Evolutionary conservation across 2,329 filamentous ascomycete genomes (phyloP).

Genomic region (Epichloe aotearoae): DNA sequence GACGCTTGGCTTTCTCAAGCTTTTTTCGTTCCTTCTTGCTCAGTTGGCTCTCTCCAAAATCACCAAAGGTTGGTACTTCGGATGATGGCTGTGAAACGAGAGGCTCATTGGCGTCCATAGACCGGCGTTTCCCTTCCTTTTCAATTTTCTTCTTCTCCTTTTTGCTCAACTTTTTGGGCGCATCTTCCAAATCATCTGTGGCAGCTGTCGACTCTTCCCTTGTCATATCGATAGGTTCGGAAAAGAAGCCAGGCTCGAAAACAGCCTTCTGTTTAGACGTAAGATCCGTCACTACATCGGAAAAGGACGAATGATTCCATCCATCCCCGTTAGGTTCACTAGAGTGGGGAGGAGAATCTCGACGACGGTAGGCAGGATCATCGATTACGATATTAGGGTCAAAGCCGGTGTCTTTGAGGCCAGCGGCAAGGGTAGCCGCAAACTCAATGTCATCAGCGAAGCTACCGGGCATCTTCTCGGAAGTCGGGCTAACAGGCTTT

Average conservation of each 20-base stretch:
- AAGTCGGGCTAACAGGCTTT: slow-evolving; percentile 36
- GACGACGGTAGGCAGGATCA: slow-evolving; percentile 47
- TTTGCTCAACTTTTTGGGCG: slow-evolving; percentile 26
- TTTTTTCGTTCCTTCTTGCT: slow-evolving; percentile 38
- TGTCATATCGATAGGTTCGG: slow-evolving; percentile 34
- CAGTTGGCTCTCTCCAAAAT: slow-evolving; percentile 16
- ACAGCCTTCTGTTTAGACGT: slow-evolving; percentile 7
- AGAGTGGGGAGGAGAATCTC: slow-evolving; percentile 50
- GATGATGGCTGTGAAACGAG: neutral
- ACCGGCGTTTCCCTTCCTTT: slow-evolving; percentile 23
- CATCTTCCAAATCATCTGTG: slow-evolving; percentile 13
- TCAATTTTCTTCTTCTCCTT: slow-evolving; percentile 37
- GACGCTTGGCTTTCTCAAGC: slow-evolving; percentile 23
- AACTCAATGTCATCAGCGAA: slow-evolving; percentile 59
- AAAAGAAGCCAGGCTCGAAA: slow-evolving; percentile 29
- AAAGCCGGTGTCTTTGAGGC: slow-evolving; percentile 55
- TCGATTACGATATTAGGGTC: slow-evolving; percentile 58
- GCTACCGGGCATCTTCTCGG: slow-evolving; percentile 45
- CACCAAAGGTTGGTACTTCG: slow-evolving; percentile 8
- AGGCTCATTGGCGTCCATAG: slow-evolving; percentile 13
- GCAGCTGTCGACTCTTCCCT: slow-evolving; percentile 14
- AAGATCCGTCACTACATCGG: slow-evolving; percentile 33
- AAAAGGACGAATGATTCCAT: slow-evolving; percentile 36
- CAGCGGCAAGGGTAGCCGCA: slow-evolving; percentile 55
- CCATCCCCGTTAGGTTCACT: slow-evolving; percentile 29